phyloP scores from a whole-genome alignment of 495 filamentous ascomycete species.

The Aspergillus homomorphus region DNA sequence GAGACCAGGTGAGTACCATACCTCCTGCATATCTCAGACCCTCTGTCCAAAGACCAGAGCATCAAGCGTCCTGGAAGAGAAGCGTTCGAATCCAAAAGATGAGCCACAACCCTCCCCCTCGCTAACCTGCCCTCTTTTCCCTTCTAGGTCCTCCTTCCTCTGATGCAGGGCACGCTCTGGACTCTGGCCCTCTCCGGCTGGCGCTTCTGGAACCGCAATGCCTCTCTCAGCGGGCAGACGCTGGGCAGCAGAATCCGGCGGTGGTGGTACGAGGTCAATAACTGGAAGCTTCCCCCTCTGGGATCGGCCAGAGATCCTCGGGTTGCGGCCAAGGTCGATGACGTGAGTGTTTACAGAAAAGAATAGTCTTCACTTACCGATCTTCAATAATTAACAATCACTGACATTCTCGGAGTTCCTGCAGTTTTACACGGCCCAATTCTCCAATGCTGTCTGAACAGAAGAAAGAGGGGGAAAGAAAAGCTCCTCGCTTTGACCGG shows the following conservation, averaged over 20 bases:
- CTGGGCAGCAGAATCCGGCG: slow-evolving; percentile 68
- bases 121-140: background rate
- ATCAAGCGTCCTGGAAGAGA: no score
- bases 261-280: slow-evolving; percentile 92
- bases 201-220: slow-evolving; percentile 75
- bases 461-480: no score
- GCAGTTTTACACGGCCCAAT: slow-evolving; percentile 46
- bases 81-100: no score
- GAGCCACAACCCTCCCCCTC: no score
- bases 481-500: background rate
- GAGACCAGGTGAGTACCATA: slow-evolving; percentile 71
- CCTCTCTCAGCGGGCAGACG: slow-evolving; percentile 64
- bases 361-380: no score
- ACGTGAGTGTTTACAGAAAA: slow-evolving; percentile 49
- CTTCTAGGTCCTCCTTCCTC: slow-evolving; percentile 70
- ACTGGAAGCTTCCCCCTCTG: slow-evolving; percentile 63
- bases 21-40: background rate
- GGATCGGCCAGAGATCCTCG: slow-evolving; percentile 25
- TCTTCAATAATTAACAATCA: no score
- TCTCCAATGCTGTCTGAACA: slow-evolving; percentile 40
- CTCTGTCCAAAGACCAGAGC: no score
- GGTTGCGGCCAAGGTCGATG: slow-evolving; percentile 42
- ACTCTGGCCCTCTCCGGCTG: slow-evolving; percentile 75
- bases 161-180: slow-evolving; percentile 81
- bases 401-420: slow-evolving; percentile 42